Evolutionary conservation across 208 protist species (phyloP), one percentile per base, ranked within the genome.

Genomic region (Trypanosoma scelopori): DNA sequence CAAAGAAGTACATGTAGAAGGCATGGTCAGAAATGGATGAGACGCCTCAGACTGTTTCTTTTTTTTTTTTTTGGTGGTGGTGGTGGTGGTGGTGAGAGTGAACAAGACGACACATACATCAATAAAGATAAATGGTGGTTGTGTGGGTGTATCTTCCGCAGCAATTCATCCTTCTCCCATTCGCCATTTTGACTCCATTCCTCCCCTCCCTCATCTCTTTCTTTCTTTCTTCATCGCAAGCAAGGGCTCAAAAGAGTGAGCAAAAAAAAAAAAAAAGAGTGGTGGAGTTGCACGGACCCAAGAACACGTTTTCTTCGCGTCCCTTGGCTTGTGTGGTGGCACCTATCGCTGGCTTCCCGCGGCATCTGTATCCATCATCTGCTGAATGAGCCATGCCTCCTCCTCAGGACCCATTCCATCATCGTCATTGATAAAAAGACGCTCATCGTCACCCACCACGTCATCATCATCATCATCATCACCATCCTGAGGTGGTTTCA

Each of bases 321-420:
- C 32, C 49, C 5, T 32, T 15, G 5, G 32, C 6, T 35, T 53
- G 25, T 53, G 9, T 37, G 32, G 32, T 9, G 32, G 9, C 5
- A 37, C n/a, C 25, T 69, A 35, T 13, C 63, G n/a, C 32, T 60
- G 45, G n/a, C 16, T 20, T 12, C 16, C 30, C 18, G 27, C 45
- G 3, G 47, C 43, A 20, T 77, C 71, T 5, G 43, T 48, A 22
- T 63, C 56, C 71, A 94, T 75, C 85, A 94, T 92, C 72, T 94
- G 89, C 58, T 94, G 65, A 39, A 94, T 63, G 3, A 94, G 56
- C 85, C 89, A 94, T 53, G 69, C 89, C 69, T 94, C 85, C 68
- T 94, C 85, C 25, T 92, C 89, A 5, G 72, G 45, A 6, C 73
- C 59, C 64, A 94, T 81, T 28, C 59, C 81, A 0, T 87, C 78